Evolutionary conservation across 192 early-diverging fungal genomes (phyloP).

Genomic region (Backusella sp.): DNA sequence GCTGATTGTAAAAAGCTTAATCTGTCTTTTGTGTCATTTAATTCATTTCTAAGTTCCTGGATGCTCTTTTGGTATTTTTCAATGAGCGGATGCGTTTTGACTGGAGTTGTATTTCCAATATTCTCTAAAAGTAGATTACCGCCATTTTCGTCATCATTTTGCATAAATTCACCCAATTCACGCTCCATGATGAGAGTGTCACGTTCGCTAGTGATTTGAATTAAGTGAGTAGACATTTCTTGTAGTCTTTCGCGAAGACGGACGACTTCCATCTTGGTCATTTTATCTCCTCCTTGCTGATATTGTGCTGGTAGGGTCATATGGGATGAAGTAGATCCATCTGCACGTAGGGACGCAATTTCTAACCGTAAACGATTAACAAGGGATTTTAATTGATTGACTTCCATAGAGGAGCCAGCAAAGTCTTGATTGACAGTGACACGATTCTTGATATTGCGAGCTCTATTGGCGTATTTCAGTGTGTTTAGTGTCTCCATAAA

Average conservation of each 20-base stretch:
- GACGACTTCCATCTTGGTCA: conserved; percentile 37
- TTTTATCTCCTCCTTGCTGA: conserved; percentile 38
- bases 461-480: conserved; percentile 93
- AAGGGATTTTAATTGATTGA: conserved; percentile 52
- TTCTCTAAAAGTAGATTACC: conserved; percentile 15
- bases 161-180: conserved; percentile 31
- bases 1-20: conserved; percentile 10
- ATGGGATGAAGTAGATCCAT: conserved; percentile 19
- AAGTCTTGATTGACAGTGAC: conserved; percentile 54
- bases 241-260: conserved; percentile 49
- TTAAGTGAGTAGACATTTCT: conserved; percentile 38
- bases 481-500: conserved; percentile 92
- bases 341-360: conserved; percentile 41
- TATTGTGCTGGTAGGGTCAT: conserved; percentile 20
- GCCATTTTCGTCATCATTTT: conserved; percentile 30
- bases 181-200: conserved; percentile 53
- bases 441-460: conserved; percentile 80
- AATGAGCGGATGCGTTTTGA: conserved; percentile 35
- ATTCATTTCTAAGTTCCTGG: conserved; percentile 19
- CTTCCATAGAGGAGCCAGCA: conserved; percentile 47
- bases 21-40: conserved; percentile 34
- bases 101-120: neutral
- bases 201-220: conserved; percentile 46
- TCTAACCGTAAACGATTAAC: conserved; percentile 53
- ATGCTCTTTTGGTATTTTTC: conserved; percentile 30